Evolutionary conservation across 495 filamentous ascomycete species (phyloP), one percentile per base, ranked within the genome.

Genomic region (Aspergillus kassunensis): DNA sequence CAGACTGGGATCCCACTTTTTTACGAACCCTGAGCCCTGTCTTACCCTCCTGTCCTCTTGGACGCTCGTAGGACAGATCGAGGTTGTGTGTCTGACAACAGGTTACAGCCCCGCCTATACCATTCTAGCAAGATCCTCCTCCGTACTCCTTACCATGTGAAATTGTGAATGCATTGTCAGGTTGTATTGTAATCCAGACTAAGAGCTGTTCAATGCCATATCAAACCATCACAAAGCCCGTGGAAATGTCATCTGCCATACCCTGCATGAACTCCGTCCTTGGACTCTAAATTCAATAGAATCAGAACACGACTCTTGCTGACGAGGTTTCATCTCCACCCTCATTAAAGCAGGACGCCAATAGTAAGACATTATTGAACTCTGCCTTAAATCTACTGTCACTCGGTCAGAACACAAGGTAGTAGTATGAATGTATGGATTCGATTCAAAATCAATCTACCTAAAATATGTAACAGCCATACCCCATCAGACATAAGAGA

Each of bases 361-460:
- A 19, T 35, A 1, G 18, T 11, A 33, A 33, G 10, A 33, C 30
- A 11, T 33, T n/a, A 11, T 33, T 6, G n/a, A n/a, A n/a, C n/a
- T 27, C 24, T 27, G 24, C 9, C 24, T 27, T 27, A 4, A 27
- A 4, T 27, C n/a, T n/a, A n/a, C n/a, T n/a, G n/a, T n/a, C n/a
- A n/a, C n/a, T n/a, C n/a, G n/a, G n/a, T n/a, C n/a, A n/a, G n/a
- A n/a, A n/a, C n/a, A n/a, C n/a, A n/a, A n/a, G n/a, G n/a, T n/a
- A 27, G 9, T 27, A 27, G 9, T 27, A 27, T 27, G 24, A 27
- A 27, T 27, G 24, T 46, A 46, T 20, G 30, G 2, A 35, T 39
- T 47, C 47, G 29, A 49, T 49, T 36, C 5, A n/a, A 36, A 43
- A 31, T 42, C 49, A 44, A 52, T 52, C 27, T 41, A 50, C 29